Evolutionary conservation across 768 basidiomycete genomes (phyloP).

Genomic region (Bullera alba): DNA sequence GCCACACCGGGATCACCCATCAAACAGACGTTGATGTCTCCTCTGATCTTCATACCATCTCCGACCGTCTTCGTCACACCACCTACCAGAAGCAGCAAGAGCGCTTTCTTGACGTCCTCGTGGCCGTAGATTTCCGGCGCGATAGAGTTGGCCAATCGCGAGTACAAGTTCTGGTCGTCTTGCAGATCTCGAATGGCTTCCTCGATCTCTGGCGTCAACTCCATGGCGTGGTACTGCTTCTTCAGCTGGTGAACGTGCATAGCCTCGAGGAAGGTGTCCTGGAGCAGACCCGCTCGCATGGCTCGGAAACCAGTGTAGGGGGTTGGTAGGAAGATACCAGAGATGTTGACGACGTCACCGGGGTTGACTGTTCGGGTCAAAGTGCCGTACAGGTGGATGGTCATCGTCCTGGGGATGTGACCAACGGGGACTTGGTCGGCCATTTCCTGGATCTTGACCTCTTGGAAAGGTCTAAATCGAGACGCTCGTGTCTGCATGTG

Average conservation of each 20-base stretch:
- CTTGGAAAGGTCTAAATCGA: constrained; percentile 95
- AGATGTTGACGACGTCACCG: constrained; percentile 88
- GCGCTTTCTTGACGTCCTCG: constrained; percentile 91
- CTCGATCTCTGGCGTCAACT: constrained; percentile 76
- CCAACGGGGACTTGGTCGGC: constrained; percentile 99
- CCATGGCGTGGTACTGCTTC: constrained; percentile 94
- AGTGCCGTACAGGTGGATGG: constrained; percentile 83
- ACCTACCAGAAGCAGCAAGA: constrained; percentile 83
- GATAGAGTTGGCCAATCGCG: constrained; percentile 81
- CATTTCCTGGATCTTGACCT: constrained; percentile 99
- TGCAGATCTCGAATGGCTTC: constrained; percentile 62
- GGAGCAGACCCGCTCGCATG: constrained; percentile 88
- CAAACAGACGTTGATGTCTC: constrained; percentile 91
- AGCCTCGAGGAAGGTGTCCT: constrained; percentile 91
- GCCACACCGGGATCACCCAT: constrained; percentile 99
- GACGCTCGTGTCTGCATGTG: constrained; percentile 99
- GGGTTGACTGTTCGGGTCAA: constrained; percentile 87
- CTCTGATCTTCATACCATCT: constrained; percentile 98
- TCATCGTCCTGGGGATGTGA: constrained; percentile 98
- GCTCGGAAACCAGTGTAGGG: constrained; percentile 98
- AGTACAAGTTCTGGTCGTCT: constrained; percentile 71
- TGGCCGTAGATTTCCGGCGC: constrained; percentile 99
- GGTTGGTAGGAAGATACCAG: constrained; percentile 94
- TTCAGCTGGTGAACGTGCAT: constrained; percentile 90
- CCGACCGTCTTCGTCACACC: constrained; percentile 92